These are phyloP conservation scores for Lyophyllum decastes DNA, from an alignment of 768 basidiomycete genomes.

Conservation along the genomic window DNA sequence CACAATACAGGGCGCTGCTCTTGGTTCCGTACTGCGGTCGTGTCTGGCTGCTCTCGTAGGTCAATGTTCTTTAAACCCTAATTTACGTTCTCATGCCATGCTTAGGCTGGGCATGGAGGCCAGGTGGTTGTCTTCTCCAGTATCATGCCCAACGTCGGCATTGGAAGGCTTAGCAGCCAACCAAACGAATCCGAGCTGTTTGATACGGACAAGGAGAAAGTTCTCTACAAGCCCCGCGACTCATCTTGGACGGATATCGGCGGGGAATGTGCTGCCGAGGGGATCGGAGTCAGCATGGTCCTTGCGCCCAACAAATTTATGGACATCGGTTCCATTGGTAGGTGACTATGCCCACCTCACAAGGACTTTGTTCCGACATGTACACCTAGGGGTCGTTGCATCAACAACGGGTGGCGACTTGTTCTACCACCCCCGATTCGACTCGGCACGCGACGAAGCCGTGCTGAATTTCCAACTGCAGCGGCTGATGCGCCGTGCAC, in stretches of 20 bases:
- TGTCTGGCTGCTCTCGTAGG: slow-evolving; percentile 73
- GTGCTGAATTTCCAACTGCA: slow-evolving; percentile 76
- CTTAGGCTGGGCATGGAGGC: slow-evolving; percentile 69
- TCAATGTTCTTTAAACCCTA: neutral
- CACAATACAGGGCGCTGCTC: slow-evolving; percentile 54
- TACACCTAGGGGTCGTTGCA: slow-evolving; percentile 56
- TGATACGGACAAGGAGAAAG: slow-evolving; percentile 85
- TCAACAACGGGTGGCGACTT: slow-evolving; percentile 86
- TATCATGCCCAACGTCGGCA: slow-evolving; percentile 68
- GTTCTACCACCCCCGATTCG: slow-evolving; percentile 92
- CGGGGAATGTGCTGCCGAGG: slow-evolving; percentile 86
- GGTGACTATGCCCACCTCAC: slow-evolving; percentile 14
- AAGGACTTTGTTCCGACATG: neutral
- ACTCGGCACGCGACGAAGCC: slow-evolving; percentile 61
- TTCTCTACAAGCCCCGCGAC: slow-evolving; percentile 78
- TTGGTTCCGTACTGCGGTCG: slow-evolving; percentile 78
- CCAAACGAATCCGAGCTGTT: slow-evolving; percentile 66
- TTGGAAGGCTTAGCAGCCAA: slow-evolving; percentile 63
- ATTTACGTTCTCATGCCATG: slow-evolving; percentile 1
- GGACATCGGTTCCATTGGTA: slow-evolving; percentile 87
- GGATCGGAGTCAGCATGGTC: slow-evolving; percentile 90
- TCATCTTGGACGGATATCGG: slow-evolving; percentile 80
- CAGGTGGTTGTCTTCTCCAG: slow-evolving; percentile 75
- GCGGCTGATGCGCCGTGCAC: slow-evolving; percentile 65
- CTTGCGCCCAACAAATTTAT: slow-evolving; percentile 77